Evolutionary conservation across 2,329 filamentous ascomycete species (phyloP), one percentile per base, ranked within the genome.

Genomic region (Penicillium sp.): DNA sequence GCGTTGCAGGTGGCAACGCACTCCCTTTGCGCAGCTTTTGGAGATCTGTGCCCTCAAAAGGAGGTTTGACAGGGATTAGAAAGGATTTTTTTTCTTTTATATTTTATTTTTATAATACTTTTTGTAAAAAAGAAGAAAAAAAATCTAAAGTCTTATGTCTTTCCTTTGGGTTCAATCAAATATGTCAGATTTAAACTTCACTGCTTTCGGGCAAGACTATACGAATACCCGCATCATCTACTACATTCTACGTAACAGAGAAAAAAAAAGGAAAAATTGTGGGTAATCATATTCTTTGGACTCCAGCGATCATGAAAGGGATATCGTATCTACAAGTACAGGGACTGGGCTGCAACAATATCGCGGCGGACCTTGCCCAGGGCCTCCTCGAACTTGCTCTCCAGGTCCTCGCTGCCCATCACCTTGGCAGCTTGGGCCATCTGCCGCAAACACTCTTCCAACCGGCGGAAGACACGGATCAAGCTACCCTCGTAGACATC

Each of bases 401-500:
- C 89, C 56, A 99, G 81, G 69, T 97, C 94, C 60, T 96, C 91
- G 73, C 90, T 97, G 69, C 94, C 94, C 94, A 99, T 99, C 62
- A 97, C 93, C 79, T 97, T 97, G 64, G 90, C 86, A 25, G 93
- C 94, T 78, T 97, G 90, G 17, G 89, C 93, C 84, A 97, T 96
- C 76, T 99, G 94, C 65, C 94, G 86, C 37, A 99, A 81, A 57
- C 97, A 82, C 78, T 99, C 94, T 77, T 99, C 94, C 33, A 99
- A 82, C 21, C 94, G 90, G 54, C 94, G 89, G 86, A 99, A 99
- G 40, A 97, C 86, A 49, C 94, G 91, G 68, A 99, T 97, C 60
- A 99, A 81, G 58, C 91, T 97, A 59, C 94, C 94, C 79, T 99
- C 94, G 76, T 97, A 99, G 29, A 93, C 91, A 69, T 97, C 93